A percentile compares a stretch with the other conserved stretches of the same genome.
Conservation (phyloP, 2,329 filamentous ascomycete species). For the Aspergillus uvarum region DNA sequence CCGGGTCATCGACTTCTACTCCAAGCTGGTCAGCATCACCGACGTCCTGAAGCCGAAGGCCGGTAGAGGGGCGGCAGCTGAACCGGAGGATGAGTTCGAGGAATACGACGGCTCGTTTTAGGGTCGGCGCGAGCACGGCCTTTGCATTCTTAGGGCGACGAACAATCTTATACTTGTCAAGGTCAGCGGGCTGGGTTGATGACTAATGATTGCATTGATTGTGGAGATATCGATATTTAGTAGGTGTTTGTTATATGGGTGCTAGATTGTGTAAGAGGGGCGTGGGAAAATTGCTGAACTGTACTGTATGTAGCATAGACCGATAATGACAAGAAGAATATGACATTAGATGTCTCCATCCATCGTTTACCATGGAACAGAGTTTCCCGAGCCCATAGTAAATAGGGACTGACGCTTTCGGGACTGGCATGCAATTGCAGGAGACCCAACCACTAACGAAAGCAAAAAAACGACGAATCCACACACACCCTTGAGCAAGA, state of each 20-base stretch:
- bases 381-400: too few relatives aligned
- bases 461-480: too few relatives aligned
- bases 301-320: background rate
- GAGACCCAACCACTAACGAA: too few relatives aligned
- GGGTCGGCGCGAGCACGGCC: too few relatives aligned
- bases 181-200: background rate
- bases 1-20: constrained; percentile 81
- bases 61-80: constrained; percentile 1
- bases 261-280: too few relatives aligned
- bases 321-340: too few relatives aligned
- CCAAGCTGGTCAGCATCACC: constrained; percentile 73
- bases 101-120: constrained; percentile 38
- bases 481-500: too few relatives aligned
- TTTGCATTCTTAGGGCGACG: background rate
- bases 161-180: too few relatives aligned
- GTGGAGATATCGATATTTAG: background rate
- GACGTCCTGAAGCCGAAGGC: constrained; percentile 41
- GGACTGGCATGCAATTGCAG: too few relatives aligned
- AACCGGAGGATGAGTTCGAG: constrained; percentile 44
- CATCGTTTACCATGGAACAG: too few relatives aligned
- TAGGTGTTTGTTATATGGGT: background rate
- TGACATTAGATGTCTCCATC: too few relatives aligned
- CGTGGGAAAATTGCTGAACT: background rate
- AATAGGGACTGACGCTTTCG: too few relatives aligned
- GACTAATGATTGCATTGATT: background rate